Conservation (phyloP, 345 rosid species). For the Cardamine chenopodiifolia region DNA sequence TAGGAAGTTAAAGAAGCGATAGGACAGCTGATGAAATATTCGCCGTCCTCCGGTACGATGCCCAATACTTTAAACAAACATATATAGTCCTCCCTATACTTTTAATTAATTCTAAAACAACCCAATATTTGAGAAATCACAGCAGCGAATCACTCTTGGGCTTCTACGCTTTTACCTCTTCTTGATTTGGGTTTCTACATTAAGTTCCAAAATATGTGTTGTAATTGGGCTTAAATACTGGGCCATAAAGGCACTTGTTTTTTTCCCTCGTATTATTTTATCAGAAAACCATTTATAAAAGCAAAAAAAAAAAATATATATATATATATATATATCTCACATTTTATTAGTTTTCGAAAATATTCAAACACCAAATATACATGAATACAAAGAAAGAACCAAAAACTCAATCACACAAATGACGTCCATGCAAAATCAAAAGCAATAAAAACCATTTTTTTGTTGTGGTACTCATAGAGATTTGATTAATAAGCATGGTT, state of each 20-base stretch:
- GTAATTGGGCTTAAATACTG: not conserved
- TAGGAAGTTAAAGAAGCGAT: not conserved
- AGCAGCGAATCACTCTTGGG: too few species aligned
- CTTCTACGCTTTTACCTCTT: not conserved
- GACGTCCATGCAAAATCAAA: conserved; percentile 27
- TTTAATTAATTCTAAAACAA: not conserved
- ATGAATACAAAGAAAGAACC: conserved; percentile 8
- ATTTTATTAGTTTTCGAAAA: not conserved
- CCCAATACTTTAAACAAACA: conserved; percentile 6
- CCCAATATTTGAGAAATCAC: not conserved
- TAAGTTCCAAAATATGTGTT: not conserved
- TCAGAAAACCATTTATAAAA: not conserved
- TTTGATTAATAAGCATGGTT: conserved; percentile 44
- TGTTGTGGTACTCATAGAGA: not conserved
- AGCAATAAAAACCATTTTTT: conserved; percentile 11
- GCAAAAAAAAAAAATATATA: too few species aligned
- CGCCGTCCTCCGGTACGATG: conserved; percentile 10
- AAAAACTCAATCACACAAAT: conserved; percentile 4
- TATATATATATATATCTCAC: not conserved
- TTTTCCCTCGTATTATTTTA: not conserved
- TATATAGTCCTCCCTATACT: not conserved
- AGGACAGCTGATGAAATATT: not conserved
- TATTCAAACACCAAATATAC: not conserved
- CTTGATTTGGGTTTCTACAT: not conserved
- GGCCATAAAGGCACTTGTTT: not conserved